These are phyloP conservation scores for Melaleuca alternifolia DNA, from an alignment of 345 rosid genomes.

Conservation along the genomic window DNA sequence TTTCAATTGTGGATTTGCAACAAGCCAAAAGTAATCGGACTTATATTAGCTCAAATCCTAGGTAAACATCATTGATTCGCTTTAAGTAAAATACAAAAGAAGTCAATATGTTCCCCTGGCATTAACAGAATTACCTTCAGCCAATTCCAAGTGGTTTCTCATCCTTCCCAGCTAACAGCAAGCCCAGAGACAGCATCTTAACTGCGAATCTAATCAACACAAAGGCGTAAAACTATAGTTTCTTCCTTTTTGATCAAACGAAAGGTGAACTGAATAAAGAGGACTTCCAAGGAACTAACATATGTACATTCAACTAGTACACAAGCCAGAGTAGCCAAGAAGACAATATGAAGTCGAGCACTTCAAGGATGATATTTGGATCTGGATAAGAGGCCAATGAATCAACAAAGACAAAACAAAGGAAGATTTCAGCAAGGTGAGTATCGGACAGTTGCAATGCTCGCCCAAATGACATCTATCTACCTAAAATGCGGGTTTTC, in stretches of 20 bases:
- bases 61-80: neutral
- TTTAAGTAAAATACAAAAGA: neutral
- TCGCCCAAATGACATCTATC: neutral
- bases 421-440: neutral
- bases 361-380: constrained; percentile 47
- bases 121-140: constrained; percentile 33
- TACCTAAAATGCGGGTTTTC: constrained; percentile 84
- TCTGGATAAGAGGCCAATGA: constrained; percentile 65
- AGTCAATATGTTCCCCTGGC: neutral
- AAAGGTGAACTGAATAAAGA: neutral
- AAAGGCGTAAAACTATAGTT: neutral
- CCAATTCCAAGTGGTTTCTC: constrained; percentile 94
- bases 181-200: constrained; percentile 81
- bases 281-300: neutral
- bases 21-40: neutral
- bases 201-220: constrained; percentile 47
- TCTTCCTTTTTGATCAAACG: neutral
- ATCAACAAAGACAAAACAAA: constrained; percentile 34
- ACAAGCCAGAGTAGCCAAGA: constrained; percentile 43
- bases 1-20: neutral
- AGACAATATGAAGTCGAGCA: constrained; percentile 52
- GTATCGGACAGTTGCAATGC: neutral
- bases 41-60: neutral
- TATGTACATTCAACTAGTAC: neutral
- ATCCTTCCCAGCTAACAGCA: constrained; percentile 64